These are phyloP conservation scores for Neurospora sp. DNA, from an alignment of 495 filamentous ascomycete species.

Conservation along the genomic window DNA sequence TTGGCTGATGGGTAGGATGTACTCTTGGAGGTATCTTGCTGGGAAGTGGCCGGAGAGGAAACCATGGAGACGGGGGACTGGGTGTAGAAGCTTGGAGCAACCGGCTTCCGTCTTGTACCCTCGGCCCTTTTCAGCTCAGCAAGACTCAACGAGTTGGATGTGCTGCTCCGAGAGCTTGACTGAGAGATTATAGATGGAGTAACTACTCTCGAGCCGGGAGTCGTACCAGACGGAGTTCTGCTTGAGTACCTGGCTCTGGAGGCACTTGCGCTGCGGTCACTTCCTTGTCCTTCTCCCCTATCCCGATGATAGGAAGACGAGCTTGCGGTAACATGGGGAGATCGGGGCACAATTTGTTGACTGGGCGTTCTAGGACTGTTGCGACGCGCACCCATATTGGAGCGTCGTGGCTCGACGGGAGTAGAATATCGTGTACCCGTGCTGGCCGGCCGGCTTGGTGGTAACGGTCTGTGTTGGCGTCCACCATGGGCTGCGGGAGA, in stretches of 20 bases:
- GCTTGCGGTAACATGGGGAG: background rate
- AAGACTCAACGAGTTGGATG: background rate
- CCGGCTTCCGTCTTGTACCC: background rate
- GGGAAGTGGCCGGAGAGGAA: background rate
- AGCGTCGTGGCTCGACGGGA: background rate
- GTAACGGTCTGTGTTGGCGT: background rate
- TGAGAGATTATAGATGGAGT: background rate
- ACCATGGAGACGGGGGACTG: background rate
- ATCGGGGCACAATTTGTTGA: background rate
- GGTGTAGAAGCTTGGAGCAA: background rate
- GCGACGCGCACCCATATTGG: background rate
- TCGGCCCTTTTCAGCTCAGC: background rate
- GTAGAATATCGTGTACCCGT: background rate
- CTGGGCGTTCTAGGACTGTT: background rate
- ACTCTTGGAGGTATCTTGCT: background rate
- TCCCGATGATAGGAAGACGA: background rate
- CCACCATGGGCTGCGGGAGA: background rate
- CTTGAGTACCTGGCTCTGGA: background rate
- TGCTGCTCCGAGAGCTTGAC: background rate
- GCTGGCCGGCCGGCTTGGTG: background rate
- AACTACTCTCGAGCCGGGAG: background rate
- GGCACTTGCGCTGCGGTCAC: background rate
- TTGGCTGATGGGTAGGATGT: background rate
- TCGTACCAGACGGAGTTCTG: background rate
- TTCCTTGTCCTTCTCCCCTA: background rate